phyloP scores from a whole-genome alignment of 2,329 filamentous ascomycete species.

The Zymoseptoria brevis region DNA sequence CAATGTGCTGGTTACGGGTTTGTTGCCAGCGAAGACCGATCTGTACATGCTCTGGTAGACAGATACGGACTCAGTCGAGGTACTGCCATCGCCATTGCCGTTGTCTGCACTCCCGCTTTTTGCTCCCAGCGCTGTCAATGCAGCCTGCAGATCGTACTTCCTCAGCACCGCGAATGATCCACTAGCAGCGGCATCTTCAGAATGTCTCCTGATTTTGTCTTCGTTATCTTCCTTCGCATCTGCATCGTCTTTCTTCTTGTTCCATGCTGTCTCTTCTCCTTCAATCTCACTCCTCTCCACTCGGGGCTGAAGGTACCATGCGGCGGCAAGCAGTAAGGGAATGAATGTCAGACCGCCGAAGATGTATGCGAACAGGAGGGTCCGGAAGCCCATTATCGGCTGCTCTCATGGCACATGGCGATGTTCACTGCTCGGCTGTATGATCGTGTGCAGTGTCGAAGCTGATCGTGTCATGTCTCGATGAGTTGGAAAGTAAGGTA shows the following conservation, averaged over 20 bases:
- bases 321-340: slow-evolving; percentile 58
- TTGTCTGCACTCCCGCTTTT: background rate
- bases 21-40: slow-evolving; percentile 81
- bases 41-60: slow-evolving; percentile 98
- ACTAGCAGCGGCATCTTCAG: slow-evolving; percentile 21
- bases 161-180: slow-evolving; percentile 28
- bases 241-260: slow-evolving; percentile 5
- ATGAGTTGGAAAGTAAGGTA: background rate
- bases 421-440: background rate
- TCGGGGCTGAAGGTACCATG: slow-evolving; percentile 53
- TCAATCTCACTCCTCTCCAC: slow-evolving; percentile 5
- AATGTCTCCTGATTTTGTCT: slow-evolving; percentile 2
- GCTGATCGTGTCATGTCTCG: background rate
- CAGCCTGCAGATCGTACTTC: slow-evolving; percentile 26
- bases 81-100: slow-evolving; percentile 5
- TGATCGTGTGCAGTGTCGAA: background rate
- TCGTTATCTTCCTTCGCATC: slow-evolving; percentile 1
- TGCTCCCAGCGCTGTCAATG: slow-evolving; percentile 17
- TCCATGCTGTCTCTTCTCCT: slow-evolving; percentile 4
- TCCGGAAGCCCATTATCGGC: slow-evolving; percentile 33
- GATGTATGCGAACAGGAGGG: slow-evolving; percentile 68
- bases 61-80: slow-evolving; percentile 55
- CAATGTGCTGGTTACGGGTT: slow-evolving; percentile 30
- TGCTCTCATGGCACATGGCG: slow-evolving; percentile 1
- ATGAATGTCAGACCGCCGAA: slow-evolving; percentile 83